Percentiles rank a stretch among this genome's conserved stretches.
Conservation (phyloP, 1,284 basidiomycete species). For the Ustilago esculenta region DNA sequence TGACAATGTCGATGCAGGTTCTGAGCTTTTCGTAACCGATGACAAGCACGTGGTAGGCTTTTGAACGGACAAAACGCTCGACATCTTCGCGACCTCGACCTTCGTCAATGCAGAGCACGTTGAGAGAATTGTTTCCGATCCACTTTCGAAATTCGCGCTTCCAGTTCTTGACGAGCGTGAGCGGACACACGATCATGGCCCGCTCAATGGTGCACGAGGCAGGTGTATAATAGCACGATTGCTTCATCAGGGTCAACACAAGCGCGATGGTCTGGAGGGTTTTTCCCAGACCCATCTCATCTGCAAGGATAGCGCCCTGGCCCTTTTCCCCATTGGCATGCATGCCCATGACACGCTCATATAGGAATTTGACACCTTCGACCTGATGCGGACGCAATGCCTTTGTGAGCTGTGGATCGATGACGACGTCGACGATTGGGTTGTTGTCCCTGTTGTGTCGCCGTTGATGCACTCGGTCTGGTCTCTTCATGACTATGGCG, state of each 20-base stretch:
- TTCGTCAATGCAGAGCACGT: conserved; percentile 79
- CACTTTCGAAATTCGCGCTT: conserved; percentile 94
- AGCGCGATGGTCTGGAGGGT: conserved; percentile 65
- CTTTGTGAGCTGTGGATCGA: conserved; percentile 86
- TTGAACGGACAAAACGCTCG: conserved; percentile 65
- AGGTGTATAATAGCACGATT: conserved; percentile 62
- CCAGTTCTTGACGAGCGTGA: conserved; percentile 95
- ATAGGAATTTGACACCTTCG: conserved; percentile 98
- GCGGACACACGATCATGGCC: conserved; percentile 84
- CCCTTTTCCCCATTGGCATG: conserved; percentile 79
- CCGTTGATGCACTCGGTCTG: conserved; percentile 75
- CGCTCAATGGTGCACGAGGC: conserved; percentile 53
- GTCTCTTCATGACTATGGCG: conserved; percentile 86
- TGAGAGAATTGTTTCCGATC: conserved; percentile 77
- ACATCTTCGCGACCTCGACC: conserved; percentile 45
- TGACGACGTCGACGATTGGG: conserved; percentile 75
- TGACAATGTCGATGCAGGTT: conserved; percentile 54
- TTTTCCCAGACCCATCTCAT: conserved; percentile 84
- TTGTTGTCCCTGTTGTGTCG: conserved; percentile 74
- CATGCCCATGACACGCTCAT: conserved; percentile 93
- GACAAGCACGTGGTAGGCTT: conserved; percentile 81
- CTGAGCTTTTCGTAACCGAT: conserved; percentile 94
- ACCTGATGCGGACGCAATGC: conserved; percentile 96
- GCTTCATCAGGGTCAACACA: conserved; percentile 59
- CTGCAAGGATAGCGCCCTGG: conserved; percentile 96